Evolutionary conservation across 257 asterid species (phyloP).

Genomic region (Solanum chmielewskii): DNA sequence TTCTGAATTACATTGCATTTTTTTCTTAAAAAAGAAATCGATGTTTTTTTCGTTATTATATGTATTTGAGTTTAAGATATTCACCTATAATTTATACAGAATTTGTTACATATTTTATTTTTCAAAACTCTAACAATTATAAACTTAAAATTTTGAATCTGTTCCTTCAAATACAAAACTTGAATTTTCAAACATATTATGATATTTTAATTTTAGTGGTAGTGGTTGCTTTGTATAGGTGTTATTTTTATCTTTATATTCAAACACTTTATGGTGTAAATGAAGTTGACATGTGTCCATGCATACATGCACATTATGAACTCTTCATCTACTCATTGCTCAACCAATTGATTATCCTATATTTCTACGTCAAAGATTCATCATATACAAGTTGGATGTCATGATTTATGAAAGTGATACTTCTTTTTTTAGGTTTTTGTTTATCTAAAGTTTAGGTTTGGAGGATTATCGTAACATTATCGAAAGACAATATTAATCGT

Average conservation of each 20-base stretch:
- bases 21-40: accelerated
- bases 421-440: not conserved
- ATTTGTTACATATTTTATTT: no score
- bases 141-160: not conserved
- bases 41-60: not conserved
- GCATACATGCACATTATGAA: not conserved
- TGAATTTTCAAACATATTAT: not conserved
- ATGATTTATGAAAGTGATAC: not conserved
- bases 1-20: not conserved
- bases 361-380: not conserved
- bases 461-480: not conserved
- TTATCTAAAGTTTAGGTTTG: not conserved
- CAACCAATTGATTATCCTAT: not conserved
- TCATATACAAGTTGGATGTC: not conserved
- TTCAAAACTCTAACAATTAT: not conserved
- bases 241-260: not conserved
- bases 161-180: not conserved
- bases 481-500: not conserved
- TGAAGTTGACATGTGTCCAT: not conserved
- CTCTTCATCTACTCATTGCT: not conserved
- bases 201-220: not conserved
- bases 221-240: not conserved
- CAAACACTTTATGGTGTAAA: not conserved
- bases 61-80: not conserved
- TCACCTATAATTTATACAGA: no score